A percentile compares a stretch with the other conserved stretches of the same genome.
Evolutionary conservation across 345 rosid species (phyloP).

Genomic region (Euphorbia lathyris): DNA sequence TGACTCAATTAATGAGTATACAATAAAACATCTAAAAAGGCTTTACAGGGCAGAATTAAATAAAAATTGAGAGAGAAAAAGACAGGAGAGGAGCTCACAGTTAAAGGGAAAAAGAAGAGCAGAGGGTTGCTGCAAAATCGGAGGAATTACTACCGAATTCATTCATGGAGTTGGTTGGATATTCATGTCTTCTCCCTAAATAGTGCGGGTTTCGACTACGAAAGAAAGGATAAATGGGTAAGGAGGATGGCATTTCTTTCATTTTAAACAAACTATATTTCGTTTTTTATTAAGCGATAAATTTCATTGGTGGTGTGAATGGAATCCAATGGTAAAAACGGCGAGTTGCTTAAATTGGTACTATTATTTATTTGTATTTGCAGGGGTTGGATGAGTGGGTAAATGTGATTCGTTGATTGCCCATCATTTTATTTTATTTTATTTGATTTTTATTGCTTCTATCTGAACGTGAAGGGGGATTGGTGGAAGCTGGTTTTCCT

Average conservation of each 20-base stretch:
- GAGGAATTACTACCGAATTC: neutral
- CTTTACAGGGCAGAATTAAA: too few species aligned
- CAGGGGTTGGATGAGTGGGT: slow-evolving; percentile 10
- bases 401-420: slow-evolving; percentile 35
- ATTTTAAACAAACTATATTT: neutral
- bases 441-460: neutral
- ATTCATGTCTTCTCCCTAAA: slow-evolving; percentile 15
- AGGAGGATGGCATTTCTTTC: slow-evolving; percentile 4
- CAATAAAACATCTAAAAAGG: too few species aligned
- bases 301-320: slow-evolving; percentile 13
- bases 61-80: too few species aligned
- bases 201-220: slow-evolving; percentile 3
- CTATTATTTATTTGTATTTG: neutral
- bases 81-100: neutral
- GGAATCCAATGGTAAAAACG: slow-evolving; percentile 36
- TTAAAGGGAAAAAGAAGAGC: too few species aligned
- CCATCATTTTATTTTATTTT: slow-evolving; percentile 19
- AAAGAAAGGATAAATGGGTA: slow-evolving; percentile 17
- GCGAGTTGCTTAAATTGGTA: too few species aligned
- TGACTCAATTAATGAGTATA: too few species aligned
- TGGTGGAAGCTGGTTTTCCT: slow-evolving; percentile 33
- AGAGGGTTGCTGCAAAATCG: slow-evolving; percentile 1
- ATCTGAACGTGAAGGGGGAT: slow-evolving; percentile 31
- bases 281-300: neutral
- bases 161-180: neutral